Percentiles rank a stretch among this genome's conserved stretches.
phyloP scores from a whole-genome alignment of 1,139 yeast species.

The Kodamaea arcana region DNA sequence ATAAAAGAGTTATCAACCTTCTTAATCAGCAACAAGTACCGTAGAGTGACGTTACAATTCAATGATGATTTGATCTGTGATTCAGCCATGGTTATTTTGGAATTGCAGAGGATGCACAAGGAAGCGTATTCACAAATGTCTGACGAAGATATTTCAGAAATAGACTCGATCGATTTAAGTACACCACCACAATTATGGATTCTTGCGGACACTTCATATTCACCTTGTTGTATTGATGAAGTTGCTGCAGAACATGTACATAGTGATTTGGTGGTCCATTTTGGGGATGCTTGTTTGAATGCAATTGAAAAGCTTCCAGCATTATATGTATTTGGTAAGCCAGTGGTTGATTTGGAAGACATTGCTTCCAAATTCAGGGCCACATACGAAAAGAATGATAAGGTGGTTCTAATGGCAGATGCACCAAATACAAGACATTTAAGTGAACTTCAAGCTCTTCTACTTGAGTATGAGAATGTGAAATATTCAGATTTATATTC shows the following conservation, averaged over 20 bases:
- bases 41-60: conserved; percentile 75
- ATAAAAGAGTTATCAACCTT: conserved; percentile 41
- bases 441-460: conserved; percentile 24
- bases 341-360: conserved; percentile 39
- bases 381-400: conserved; percentile 33
- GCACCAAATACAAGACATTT: conserved; percentile 53
- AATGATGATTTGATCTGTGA: conserved; percentile 81
- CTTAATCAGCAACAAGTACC: conserved; percentile 34
- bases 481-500: conserved; percentile 47
- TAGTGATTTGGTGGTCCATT: conserved; percentile 84
- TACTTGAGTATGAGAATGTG: conserved; percentile 37
- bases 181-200: too few relatives aligned
- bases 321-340: conserved; percentile 72
- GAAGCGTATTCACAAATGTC: not conserved
- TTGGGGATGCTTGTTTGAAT: conserved; percentile 92
- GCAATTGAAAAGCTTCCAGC: conserved; percentile 71
- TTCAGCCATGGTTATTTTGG: conserved; percentile 64
- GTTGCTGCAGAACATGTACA: conserved; percentile 92
- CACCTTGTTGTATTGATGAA: conserved; percentile 94
- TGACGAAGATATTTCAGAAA: conserved; percentile 14
- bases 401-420: conserved; percentile 63
- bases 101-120: conserved; percentile 29
- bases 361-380: conserved; percentile 34
- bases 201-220: conserved; percentile 92
- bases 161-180: too few relatives aligned